Percentiles rank a stretch among this genome's conserved stretches.
Conservation (phyloP, 352 stramenopile species). For the Globisporangium heterothallicum region DNA sequence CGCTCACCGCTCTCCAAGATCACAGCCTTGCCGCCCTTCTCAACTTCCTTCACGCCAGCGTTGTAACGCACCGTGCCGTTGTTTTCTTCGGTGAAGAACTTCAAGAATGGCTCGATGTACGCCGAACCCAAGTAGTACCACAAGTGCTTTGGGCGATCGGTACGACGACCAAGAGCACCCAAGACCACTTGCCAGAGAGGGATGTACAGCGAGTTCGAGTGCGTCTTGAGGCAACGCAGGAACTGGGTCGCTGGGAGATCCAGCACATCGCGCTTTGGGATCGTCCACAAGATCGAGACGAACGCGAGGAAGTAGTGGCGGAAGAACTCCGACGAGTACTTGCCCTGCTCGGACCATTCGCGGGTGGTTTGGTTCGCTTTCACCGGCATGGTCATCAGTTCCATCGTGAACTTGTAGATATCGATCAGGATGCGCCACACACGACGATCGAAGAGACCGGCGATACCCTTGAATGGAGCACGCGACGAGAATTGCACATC, state of each 20-base stretch:
- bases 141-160: slow-evolving; percentile 75
- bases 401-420: slow-evolving; percentile 85
- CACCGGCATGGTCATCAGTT: slow-evolving; percentile 81
- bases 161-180: slow-evolving; percentile 59
- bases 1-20: slow-evolving; percentile 60
- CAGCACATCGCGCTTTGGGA: slow-evolving; percentile 81
- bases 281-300: slow-evolving; percentile 82
- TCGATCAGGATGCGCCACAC: slow-evolving; percentile 83
- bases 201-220: slow-evolving; percentile 86
- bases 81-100: slow-evolving; percentile 79
- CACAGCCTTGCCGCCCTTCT: slow-evolving; percentile 79
- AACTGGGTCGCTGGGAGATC: slow-evolving; percentile 81
- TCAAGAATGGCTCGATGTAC: slow-evolving; percentile 83
- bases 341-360: slow-evolving; percentile 61
- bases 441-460: slow-evolving; percentile 66
- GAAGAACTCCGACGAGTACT: slow-evolving; percentile 83
- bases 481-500: slow-evolving; percentile 86
- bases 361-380: slow-evolving; percentile 69
- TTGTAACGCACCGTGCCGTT: slow-evolving; percentile 79
- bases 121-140: slow-evolving; percentile 84
- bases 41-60: slow-evolving; percentile 50
- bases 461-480: slow-evolving; percentile 58
- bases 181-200: slow-evolving; percentile 82
- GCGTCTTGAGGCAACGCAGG: slow-evolving; percentile 82
- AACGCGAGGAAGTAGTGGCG: slow-evolving; percentile 87